Base-by-base conservation (phyloP, 2,329 filamentous ascomycete species). In the Pseudocercospora eumusae region DNA sequence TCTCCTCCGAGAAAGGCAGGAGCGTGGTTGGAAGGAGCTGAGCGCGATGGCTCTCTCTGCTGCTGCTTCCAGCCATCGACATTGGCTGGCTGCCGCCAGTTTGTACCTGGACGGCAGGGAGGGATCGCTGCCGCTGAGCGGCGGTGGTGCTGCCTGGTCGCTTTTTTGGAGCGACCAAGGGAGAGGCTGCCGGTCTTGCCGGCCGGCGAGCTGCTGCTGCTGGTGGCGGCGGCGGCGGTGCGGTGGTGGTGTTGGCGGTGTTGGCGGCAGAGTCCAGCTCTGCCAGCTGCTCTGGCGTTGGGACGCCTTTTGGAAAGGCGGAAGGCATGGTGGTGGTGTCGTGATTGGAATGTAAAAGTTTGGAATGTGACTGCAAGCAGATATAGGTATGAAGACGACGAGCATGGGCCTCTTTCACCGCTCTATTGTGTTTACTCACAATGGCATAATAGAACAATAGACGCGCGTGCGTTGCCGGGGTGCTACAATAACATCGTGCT, bases 341-440 rank as follows among this genome's bases (percentile, higher is more conserved):
- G 47, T 45, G 42, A 20, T 10, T 45, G 42, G 42, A 45, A 45
- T 45, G 42, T 23, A 23, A 45, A 45, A 20, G 18, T 20, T 10
- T 23, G 47, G 47, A 28, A 50, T 50, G 47, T 50, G 47, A 50
- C 47, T 15, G 47, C 20, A 50, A 50, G 47, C 47, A 50, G 47
- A 27, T 50, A n/a, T 50, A 50, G 23, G 47, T 50, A 50, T 10
- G 23, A 25, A 23, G 47, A 50, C 20, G 13, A 23, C 15, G 47
- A 50, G 47, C 47, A 25, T 21, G 20, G 47, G 23, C 47, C 20
- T 50, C 23, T 9, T 25, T 25, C 47, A 25, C 33, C 31, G 20
- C 47, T 50, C 47, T 27, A 50, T 50, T 50, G 47, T 49, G n/a
- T 23, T 45, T 45, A 45, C 42, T 45, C 18, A 23, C 42, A 45